A percentile compares a stretch with the other conserved stretches of the same genome.
Conservation (phyloP, 2,329 filamentous ascomycete genomes). For the Cladosporium phlei region DNA sequence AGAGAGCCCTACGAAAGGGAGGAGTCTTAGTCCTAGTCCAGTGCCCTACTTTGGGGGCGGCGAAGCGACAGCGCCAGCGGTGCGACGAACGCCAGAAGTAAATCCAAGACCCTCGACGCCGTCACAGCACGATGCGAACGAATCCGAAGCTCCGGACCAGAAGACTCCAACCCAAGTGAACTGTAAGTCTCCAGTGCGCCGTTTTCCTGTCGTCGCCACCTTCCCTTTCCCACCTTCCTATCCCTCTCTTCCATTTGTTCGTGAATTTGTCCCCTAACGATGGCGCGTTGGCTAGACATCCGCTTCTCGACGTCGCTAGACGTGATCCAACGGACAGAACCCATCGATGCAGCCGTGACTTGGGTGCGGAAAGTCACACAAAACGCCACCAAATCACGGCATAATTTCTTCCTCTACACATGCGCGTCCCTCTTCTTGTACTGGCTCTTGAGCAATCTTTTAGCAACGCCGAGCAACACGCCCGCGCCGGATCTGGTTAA, state of each 20-base stretch:
- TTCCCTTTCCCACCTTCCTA: neutral
- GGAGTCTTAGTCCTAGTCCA: conserved; percentile 30
- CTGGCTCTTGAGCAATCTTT: conserved; percentile 59
- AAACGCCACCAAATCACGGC: conserved; percentile 63
- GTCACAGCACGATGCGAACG: conserved; percentile 1
- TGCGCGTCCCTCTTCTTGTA: conserved; percentile 61
- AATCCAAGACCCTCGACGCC: conserved; percentile 15
- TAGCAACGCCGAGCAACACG: conserved; percentile 61
- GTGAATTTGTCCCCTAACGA: conserved; percentile 9
- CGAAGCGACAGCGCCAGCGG: conserved; percentile 16
- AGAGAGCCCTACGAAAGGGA: conserved; percentile 45
- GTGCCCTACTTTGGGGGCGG: conserved; percentile 22
- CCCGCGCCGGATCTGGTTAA: conserved; percentile 83
- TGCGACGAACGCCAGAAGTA: conserved; percentile 19
- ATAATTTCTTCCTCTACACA: conserved; percentile 59
- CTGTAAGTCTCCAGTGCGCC: conserved; percentile 31
- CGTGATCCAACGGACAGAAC: conserved; percentile 80
- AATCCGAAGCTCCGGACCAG: conserved; percentile 10
- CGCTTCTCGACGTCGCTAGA: conserved; percentile 83
- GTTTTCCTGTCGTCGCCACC: neutral
- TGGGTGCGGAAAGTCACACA: conserved; percentile 58
- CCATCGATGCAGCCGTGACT: conserved; percentile 67
- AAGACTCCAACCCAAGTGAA: conserved; percentile 31
- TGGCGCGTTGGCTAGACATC: conserved; percentile 57
- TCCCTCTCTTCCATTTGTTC: conserved; percentile 2